Evolutionary conservation across 208 protist genomes (phyloP).

Genomic region (Leishmania lainsoni): DNA sequence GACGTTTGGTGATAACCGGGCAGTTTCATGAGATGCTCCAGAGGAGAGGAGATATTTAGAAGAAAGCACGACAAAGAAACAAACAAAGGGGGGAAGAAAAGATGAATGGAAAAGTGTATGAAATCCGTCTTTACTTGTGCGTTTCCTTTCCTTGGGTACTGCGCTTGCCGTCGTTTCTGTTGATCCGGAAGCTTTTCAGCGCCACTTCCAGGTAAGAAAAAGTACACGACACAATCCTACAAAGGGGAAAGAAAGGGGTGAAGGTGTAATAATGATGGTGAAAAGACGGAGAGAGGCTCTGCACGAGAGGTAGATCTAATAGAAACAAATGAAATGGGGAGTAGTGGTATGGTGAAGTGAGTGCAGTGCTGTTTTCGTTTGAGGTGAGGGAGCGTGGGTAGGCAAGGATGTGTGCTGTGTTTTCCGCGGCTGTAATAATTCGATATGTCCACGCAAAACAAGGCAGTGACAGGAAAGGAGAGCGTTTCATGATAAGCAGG

Average conservation of each 20-base stretch:
- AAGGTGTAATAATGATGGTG: slow-evolving; percentile 1
- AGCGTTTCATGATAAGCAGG: not conserved
- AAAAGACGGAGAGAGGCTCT: slow-evolving; percentile 4
- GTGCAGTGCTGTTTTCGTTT: slow-evolving; percentile 3
- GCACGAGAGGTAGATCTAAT: slow-evolving; percentile 11
- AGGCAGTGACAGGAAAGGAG: not conserved
- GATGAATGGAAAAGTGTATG: not conserved
- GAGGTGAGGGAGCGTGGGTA: not conserved
- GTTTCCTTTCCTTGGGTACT: not conserved
- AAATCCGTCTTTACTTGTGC: not conserved
- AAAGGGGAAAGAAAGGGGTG: not conserved
- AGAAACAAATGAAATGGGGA: not conserved
- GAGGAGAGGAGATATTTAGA: not conserved
- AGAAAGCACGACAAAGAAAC: not conserved
- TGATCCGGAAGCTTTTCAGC: not conserved
- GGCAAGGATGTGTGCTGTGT: not conserved
- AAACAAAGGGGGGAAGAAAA: not conserved
- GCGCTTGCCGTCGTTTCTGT: not conserved
- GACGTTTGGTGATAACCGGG: not conserved
- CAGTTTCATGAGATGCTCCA: not conserved
- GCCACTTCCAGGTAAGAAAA: not conserved
- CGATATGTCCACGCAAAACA: not conserved
- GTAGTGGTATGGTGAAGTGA: not conserved
- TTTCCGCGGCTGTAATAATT: not conserved
- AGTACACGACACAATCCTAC: slow-evolving; percentile 6